Evolutionary conservation across 2,329 filamentous ascomycete genomes (phyloP).

Genomic region (Colletotrichum magnum): DNA sequence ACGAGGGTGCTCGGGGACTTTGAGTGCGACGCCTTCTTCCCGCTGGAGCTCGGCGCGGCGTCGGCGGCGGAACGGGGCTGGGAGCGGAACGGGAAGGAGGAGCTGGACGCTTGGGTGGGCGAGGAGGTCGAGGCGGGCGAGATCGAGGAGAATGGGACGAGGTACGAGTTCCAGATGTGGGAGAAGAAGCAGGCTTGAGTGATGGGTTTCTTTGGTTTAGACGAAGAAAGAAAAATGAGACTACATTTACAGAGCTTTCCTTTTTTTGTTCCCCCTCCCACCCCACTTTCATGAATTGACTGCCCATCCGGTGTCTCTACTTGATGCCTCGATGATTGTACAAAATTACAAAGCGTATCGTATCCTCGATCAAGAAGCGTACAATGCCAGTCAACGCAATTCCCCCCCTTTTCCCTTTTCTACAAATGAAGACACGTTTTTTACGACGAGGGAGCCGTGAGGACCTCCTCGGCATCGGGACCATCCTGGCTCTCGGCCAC

Average conservation of each 20-base stretch:
- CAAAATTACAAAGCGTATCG: constrained; percentile 45
- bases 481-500: constrained; percentile 43
- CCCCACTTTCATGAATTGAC: neutral
- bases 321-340: constrained; percentile 36
- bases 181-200: constrained; percentile 59
- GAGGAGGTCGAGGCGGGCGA: constrained; percentile 71
- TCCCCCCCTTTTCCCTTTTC: neutral
- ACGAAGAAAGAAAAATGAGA: neutral
- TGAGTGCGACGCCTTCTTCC: constrained; percentile 83
- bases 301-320: neutral
- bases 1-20: constrained; percentile 78
- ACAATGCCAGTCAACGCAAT: neutral
- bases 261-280: neutral
- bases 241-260: neutral
- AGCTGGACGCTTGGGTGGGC: constrained; percentile 75
- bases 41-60: constrained; percentile 64
- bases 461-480: constrained; percentile 26
- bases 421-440: neutral
- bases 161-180: constrained; percentile 83
- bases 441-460: constrained; percentile 4
- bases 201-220: neutral
- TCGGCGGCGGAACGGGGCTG: constrained; percentile 28
- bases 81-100: constrained; percentile 52
- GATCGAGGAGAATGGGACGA: constrained; percentile 74
- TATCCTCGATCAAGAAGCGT: neutral